Conservation (phyloP, 1,139 yeast species). For the Kluyveromyces sp. region DNA sequence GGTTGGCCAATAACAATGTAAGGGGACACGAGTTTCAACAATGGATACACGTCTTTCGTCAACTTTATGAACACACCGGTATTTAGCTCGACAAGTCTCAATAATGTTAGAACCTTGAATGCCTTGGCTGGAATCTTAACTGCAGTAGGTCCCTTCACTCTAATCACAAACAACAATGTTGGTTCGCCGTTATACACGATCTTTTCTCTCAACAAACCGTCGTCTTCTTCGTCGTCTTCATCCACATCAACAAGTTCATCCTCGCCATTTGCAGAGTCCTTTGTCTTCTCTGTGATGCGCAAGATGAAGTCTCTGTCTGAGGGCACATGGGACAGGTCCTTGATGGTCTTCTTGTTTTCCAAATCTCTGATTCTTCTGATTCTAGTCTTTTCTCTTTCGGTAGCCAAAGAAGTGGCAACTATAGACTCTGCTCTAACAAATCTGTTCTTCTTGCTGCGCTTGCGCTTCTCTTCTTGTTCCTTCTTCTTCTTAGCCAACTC, state of each 20-base stretch:
- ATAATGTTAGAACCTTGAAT: slow-evolving; percentile 46
- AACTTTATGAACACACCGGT: slow-evolving; percentile 66
- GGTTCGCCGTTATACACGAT: slow-evolving; percentile 35
- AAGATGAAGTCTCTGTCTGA: slow-evolving; percentile 25
- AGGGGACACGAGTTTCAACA: slow-evolving; percentile 61
- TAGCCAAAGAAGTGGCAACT: slow-evolving; percentile 56
- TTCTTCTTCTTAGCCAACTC: slow-evolving; percentile 36
- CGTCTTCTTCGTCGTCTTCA: slow-evolving; percentile 27
- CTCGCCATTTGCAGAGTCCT: slow-evolving; percentile 10
- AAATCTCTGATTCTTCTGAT: slow-evolving; percentile 51
- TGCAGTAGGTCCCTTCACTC: slow-evolving; percentile 56
- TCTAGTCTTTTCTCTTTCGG: slow-evolving; percentile 60
- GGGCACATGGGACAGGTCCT: slow-evolving; percentile 20
- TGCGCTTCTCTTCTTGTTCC: slow-evolving; percentile 38
- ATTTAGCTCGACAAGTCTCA: slow-evolving; percentile 52
- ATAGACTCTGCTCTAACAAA: slow-evolving; percentile 69
- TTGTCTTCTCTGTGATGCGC: slow-evolving; percentile 20
- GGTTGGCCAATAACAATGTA: slow-evolving; percentile 70
- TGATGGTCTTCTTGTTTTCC: slow-evolving; percentile 31
- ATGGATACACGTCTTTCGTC: slow-evolving; percentile 47
- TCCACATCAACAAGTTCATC: slow-evolving; percentile 7
- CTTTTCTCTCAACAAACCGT: slow-evolving; percentile 30
- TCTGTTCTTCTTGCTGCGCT: slow-evolving; percentile 38
- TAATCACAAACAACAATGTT: slow-evolving; percentile 53
- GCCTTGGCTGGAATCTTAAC: slow-evolving; percentile 62